Evolutionary conservation across 495 filamentous ascomycete species (phyloP), one percentile per base, ranked within the genome.

Genomic region (Daldinia grandis): DNA sequence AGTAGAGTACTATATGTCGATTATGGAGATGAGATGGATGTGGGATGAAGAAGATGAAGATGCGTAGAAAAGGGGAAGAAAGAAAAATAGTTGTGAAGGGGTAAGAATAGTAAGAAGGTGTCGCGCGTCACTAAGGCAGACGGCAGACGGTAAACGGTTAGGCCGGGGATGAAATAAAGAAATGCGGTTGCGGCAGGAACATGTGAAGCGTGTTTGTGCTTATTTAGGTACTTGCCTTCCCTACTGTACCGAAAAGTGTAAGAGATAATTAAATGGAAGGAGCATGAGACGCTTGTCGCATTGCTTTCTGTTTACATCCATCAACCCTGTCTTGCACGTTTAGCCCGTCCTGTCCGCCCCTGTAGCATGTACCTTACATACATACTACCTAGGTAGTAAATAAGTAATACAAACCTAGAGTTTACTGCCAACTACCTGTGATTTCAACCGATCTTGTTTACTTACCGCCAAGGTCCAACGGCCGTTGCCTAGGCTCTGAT

Each of bases 251-350:
- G 17, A 47, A 47, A 47, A 24, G 42, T 47, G 42, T 24, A 47
- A 56, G 53, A 56, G 27, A 49, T 59, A 44, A 67, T 67, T 61
- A 66, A 61, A 61, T 50, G 38, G 63, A 58, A 71, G 51, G 59
- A 64, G 51, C 31, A 58, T 67, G 64, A 67, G 55, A 72, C 69
- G 42, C 44, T 47, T 62, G 35, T 67, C 47, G 58, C 30, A 40
- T 66, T 50, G 27, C 40, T 44, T 42, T 63, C 27, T 72, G 69
- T 72, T 72, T 72, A 72, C 69, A 72, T 53, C 60, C 25, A 62
- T 14, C 49, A 72, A 72, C 69, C 69, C 69, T 68, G 69, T 53
- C 47, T 64, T 30, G 30, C 21, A 62, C 49, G 28, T 66, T 50
- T 66, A 54, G 58, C 50, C 62, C 31, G 24, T 30, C 6, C 38